phyloP scores from a whole-genome alignment of 805 yeast species.

The Candida ovalis region DNA sequence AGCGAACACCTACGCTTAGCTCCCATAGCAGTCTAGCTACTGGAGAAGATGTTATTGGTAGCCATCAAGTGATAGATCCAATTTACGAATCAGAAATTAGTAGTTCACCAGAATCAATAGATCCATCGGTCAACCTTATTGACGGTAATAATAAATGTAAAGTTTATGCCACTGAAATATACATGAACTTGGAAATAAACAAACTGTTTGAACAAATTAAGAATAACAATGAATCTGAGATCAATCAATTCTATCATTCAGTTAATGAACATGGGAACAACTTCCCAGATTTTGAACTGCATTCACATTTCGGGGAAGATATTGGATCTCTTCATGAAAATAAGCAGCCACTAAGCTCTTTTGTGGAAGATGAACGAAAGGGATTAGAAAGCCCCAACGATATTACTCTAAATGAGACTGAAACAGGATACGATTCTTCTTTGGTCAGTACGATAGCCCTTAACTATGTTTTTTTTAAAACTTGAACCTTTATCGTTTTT shows the following conservation, averaged over 20 bases:
- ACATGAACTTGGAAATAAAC: slow-evolving; percentile 17
- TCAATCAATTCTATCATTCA: slow-evolving; percentile 11
- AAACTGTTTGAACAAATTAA: slow-evolving; percentile 13
- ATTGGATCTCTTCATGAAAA: slow-evolving; percentile 2
- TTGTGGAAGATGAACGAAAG: slow-evolving; percentile 12
- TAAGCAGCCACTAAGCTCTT: slow-evolving; percentile 14
- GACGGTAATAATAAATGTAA: not conserved
- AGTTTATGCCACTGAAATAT: slow-evolving; percentile 17
- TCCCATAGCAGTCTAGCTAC: too few relatives aligned
- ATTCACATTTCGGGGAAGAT: slow-evolving; percentile 8
- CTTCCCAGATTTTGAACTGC: slow-evolving; percentile 18
- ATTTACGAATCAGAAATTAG: too few relatives aligned
- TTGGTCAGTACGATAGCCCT: not conserved
- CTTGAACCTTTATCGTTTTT: not conserved
- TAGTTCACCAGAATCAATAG: too few relatives aligned
- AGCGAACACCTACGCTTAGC: too few relatives aligned
- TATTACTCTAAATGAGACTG: not conserved
- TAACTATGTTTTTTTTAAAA: not conserved
- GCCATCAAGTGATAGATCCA: too few relatives aligned
- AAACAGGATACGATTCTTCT: not conserved
- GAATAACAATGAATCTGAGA: slow-evolving; percentile 8
- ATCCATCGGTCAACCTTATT: not conserved
- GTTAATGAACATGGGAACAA: slow-evolving; percentile 6
- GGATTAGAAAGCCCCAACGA: not conserved
- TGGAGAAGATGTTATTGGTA: too few relatives aligned